Evolutionary conservation across 2,329 filamentous ascomycete genomes (phyloP).

Genomic region (Boeremia exigua): DNA sequence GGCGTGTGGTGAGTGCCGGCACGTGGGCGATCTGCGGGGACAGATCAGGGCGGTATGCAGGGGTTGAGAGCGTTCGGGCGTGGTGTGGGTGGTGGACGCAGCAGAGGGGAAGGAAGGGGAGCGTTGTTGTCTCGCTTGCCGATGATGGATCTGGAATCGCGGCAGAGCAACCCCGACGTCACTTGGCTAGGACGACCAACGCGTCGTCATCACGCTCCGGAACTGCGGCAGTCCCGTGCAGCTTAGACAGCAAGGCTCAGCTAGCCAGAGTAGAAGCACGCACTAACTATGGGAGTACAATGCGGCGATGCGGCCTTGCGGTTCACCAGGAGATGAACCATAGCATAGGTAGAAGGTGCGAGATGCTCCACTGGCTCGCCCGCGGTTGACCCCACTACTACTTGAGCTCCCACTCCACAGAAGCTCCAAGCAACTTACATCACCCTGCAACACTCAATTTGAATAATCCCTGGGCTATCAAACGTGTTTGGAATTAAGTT

Average conservation of each 20-base stretch:
- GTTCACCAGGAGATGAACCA: slow-evolving; percentile 3
- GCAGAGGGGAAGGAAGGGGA: slow-evolving; percentile 14
- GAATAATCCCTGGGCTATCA: not conserved
- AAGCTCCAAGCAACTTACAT: slow-evolving; percentile 8
- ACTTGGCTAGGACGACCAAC: slow-evolving; percentile 4
- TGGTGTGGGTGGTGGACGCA: slow-evolving; percentile 8
- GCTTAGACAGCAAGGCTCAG: not conserved
- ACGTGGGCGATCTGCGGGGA: slow-evolving; percentile 15
- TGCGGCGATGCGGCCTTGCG: not conserved
- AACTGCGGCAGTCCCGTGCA: not conserved
- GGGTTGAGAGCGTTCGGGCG: slow-evolving; percentile 1
- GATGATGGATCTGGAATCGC: slow-evolving; percentile 18
- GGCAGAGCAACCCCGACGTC: slow-evolving; percentile 15
- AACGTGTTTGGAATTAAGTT: not conserved
- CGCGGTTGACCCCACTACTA: slow-evolving; percentile 12
- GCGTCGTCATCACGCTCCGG: slow-evolving; percentile 9
- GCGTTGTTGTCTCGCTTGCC: slow-evolving; percentile 17
- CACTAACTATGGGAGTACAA: not conserved
- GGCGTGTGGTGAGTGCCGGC: slow-evolving; percentile 1
- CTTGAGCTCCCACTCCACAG: slow-evolving; percentile 12
- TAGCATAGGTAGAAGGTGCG: slow-evolving; percentile 19
- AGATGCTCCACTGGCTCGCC: slow-evolving; percentile 17
- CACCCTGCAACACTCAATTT: not conserved
- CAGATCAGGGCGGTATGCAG: slow-evolving; percentile 2
- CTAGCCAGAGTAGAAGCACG: not conserved